phyloP scores from a whole-genome alignment of 148 eudicot genomes.

The Dianthus caryophyllus region DNA sequence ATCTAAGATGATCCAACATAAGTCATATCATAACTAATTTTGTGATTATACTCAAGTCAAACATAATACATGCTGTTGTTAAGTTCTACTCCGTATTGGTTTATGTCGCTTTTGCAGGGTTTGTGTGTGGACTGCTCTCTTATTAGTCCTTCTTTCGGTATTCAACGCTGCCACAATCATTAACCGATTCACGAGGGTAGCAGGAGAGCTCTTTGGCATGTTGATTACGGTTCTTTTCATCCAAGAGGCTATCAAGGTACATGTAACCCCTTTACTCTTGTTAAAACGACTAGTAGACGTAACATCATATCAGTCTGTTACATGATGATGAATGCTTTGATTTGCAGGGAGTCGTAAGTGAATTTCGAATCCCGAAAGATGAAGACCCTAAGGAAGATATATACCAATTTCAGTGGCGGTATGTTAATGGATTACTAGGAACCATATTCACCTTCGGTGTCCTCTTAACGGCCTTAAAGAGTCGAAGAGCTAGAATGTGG shows the following conservation, averaged over 20 bases:
- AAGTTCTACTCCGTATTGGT: too few relatives aligned
- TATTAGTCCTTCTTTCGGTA: constrained; percentile 48
- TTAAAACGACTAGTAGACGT: neutral
- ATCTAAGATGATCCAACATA: too few relatives aligned
- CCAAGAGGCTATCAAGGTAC: constrained; percentile 70
- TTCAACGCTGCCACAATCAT: constrained; percentile 52
- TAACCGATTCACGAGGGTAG: constrained; percentile 55
- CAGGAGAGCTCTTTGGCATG: constrained; percentile 73
- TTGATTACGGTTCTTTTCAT: constrained; percentile 59
- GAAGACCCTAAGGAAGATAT: constrained; percentile 29
- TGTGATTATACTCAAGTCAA: too few relatives aligned
- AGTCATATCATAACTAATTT: too few relatives aligned
- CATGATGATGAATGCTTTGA: neutral
- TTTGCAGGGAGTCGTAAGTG: constrained; percentile 46
- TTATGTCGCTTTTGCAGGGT: constrained; percentile 42
- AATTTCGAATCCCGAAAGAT: constrained; percentile 44
- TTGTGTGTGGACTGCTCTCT: constrained; percentile 62
- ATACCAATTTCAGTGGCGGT: constrained; percentile 55
- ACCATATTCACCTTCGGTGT: constrained; percentile 59
- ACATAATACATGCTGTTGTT: too few relatives aligned
- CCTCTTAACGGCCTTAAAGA: constrained; percentile 50
- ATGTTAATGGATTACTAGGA: constrained; percentile 64
- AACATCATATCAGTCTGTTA: neutral
- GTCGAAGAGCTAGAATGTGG: constrained; percentile 67
- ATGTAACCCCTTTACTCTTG: neutral